phyloP scores from a whole-genome alignment of 257 asterid genomes.

The Echium plantagineum region DNA sequence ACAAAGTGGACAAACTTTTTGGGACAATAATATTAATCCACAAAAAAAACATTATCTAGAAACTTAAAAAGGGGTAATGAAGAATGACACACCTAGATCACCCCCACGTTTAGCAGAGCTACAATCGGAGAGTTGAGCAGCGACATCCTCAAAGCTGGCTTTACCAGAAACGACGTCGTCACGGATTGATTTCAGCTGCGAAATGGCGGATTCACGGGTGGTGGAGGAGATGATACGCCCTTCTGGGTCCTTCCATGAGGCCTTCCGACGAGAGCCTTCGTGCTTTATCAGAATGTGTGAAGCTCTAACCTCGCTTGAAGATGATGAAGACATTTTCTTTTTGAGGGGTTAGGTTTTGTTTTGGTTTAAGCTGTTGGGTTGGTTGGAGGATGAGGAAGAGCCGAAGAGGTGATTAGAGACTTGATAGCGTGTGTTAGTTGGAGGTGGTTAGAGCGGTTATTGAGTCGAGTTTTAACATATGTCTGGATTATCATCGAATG shows the following conservation, averaged over 20 bases:
- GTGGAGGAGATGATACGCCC: conserved; percentile 63
- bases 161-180: conserved; percentile 54
- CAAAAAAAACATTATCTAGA: no score
- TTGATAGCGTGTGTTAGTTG: no score
- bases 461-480: no score
- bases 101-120: conserved; percentile 97
- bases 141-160: conserved; percentile 62
- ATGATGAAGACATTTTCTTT: conserved; percentile 27
- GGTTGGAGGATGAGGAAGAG: no score
- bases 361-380: no score
- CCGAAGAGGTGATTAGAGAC: no score
- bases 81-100: conserved; percentile 58
- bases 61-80: no score
- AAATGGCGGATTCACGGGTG: conserved; percentile 63
- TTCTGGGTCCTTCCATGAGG: conserved; percentile 97
- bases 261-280: conserved; percentile 83
- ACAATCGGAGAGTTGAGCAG: conserved; percentile 66
- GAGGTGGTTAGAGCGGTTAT: no score
- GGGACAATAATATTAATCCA: no score
- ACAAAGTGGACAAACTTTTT: no score
- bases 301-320: conserved; percentile 76
- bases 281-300: conserved; percentile 90
- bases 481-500: no score
- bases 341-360: no score
- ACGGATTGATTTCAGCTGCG: conserved; percentile 60